A percentile compares a stretch with the other conserved stretches of the same genome.
These are phyloP conservation scores for Alternaria gansuensis DNA, from an alignment of 2,329 filamentous ascomycete species.

Conservation along the genomic window DNA sequence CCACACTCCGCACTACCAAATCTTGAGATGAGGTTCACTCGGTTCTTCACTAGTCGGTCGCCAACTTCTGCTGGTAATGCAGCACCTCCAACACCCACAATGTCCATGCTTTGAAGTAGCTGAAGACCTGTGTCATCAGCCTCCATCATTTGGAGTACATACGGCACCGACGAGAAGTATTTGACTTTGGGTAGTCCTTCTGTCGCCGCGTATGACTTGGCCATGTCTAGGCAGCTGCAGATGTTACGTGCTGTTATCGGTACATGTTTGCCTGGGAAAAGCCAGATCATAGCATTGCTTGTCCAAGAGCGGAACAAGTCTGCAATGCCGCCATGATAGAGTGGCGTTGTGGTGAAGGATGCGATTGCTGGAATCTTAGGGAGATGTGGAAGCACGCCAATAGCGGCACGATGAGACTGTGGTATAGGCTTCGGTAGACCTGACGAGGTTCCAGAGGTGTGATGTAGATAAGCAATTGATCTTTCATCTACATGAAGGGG, in stretches of 20 bases:
- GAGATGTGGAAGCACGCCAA: constrained; percentile 64
- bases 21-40: constrained; percentile 67
- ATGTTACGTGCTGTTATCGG: constrained; percentile 68
- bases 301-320: constrained; percentile 71
- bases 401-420: constrained; percentile 65
- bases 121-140: constrained; percentile 86
- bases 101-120: constrained; percentile 65
- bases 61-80: constrained; percentile 64
- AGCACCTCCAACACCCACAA: constrained; percentile 71
- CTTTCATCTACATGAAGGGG: constrained; percentile 30
- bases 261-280: constrained; percentile 66
- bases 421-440: constrained; percentile 70
- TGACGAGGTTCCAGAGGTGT: constrained; percentile 72
- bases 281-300: constrained; percentile 66
- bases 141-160: constrained; percentile 88
- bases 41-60: constrained; percentile 60
- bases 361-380: constrained; percentile 49
- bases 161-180: constrained; percentile 75
- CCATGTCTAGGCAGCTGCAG: constrained; percentile 57
- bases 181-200: constrained; percentile 51
- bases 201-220: constrained; percentile 36
- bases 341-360: constrained; percentile 71
- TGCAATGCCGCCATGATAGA: constrained; percentile 72
- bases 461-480: constrained; percentile 66
- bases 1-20: constrained; percentile 74